Evolutionary conservation across 768 basidiomycete species (phyloP), one percentile per base, ranked within the genome.

Genomic region (Chalciporus piperatus): DNA sequence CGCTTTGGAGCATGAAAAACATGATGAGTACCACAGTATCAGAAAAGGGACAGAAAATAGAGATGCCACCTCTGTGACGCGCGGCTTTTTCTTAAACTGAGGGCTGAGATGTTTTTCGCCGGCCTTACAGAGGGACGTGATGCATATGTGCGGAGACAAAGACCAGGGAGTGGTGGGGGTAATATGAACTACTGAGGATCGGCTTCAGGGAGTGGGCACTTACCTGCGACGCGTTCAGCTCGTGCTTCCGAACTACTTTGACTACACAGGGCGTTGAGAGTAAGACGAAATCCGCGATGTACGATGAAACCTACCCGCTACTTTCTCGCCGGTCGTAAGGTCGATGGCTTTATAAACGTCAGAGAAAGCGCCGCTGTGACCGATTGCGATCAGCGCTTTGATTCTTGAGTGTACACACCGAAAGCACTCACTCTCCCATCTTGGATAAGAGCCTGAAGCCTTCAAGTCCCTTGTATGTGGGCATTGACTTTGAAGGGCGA

Each of bases 1-100:
- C 97, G 91, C 97, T 99, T 70, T 52, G 20, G 45, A 33, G 7
- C 52, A 51, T 60, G 23, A 49, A 45, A 53, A 48, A 42, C 41
- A 56, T 56, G 16, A 58, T 58, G 50, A 63, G 69, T 37, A 33
- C 12, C 48, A 51, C 32, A n/a, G 38, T 42, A 33, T 51, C 43
- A 56, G 13, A 62, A 43, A 58, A 41, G 52, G 53, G 57, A 57
- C 53, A 60, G 39, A 58, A 62, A 45, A 43, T 43, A 51, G 30
- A 52, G 25, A 58, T 45, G 70, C 62, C 82, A 97, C 95, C 95
- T 97, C 95, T 80, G 92, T 96, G 69, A 88, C 89, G 79, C 93
- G 90, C 78, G 95, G 92, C 77, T 89, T 92, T 77, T 93, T 93
- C 79, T 95, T 95, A 78, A 96, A 95, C 69, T 90, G 84, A 55